Base-by-base conservation (phyloP, 1,284 basidiomycete genomes). In the Trichosporon ovoides region DNA sequence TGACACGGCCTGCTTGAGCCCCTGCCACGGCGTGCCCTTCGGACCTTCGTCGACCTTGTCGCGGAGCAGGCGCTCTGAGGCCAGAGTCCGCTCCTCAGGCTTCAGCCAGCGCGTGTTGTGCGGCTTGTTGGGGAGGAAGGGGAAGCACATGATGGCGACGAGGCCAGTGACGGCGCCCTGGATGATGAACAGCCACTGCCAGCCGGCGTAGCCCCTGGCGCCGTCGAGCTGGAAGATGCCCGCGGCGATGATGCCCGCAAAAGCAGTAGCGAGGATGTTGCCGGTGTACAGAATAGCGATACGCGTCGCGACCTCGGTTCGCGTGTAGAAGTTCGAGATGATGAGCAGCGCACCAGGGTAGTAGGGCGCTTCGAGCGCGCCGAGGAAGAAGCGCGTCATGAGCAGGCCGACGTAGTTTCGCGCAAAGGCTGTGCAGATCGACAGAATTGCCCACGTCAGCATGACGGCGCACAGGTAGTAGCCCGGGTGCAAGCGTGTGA, bases 281-380 rank as follows among this genome's bases (percentile, higher is more conserved):
- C 55, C 66, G 1, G 67, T 68, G 57, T 73, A 77, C 13, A 76
- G 63, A 18, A 74, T 55, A 3, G 74, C 71, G 7, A 72, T 72
- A n/a, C 76, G 63, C 3, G 67, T 63, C 0, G 69, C 72, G 38
- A 78, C 66, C 57, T 77, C 73, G 34, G 68, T 71, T 18, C 73
- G 70, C 2, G 68, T 71, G 60, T 77, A 77, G 53, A 73, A 75
- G 22, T 61, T 66, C 3, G 72, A 74, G 14, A 78, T 55, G 37
- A 77, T 57, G 43, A 73, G 71, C 9, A 78, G 53, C 0, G 74
- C 74, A 9, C 72, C 74, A 10, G 69, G 69, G 56, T 67, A 68
- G 65, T 68, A 71, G 4, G 68, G 61, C 12, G 60, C 64, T 58
- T 73, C 59, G 66, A 67, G 20, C 19, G 74, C 55, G 46, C 77